Percentiles rank a stretch among this genome's conserved stretches.
Conservation (phyloP, 2,329 filamentous ascomycete species). For the Thelonectria olida region DNA sequence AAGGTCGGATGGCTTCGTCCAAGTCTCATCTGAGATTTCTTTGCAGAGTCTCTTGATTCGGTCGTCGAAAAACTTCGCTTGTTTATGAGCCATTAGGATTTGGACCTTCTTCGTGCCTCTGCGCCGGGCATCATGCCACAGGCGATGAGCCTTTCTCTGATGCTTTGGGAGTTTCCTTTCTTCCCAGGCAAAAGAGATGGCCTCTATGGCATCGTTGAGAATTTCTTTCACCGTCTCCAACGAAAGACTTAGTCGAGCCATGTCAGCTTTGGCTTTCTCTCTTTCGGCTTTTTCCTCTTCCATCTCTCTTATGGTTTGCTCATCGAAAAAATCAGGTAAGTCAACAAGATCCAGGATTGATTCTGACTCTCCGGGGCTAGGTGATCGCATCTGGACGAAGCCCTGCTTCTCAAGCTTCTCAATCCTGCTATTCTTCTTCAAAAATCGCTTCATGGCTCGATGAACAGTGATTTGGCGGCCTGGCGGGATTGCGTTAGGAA, state of each 20-base stretch:
- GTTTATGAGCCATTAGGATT: constrained; percentile 54
- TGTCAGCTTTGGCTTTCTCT: constrained; percentile 9
- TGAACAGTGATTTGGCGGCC: constrained; percentile 57
- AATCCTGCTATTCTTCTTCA: constrained; percentile 43
- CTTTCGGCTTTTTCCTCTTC: constrained; percentile 49
- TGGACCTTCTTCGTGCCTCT: constrained; percentile 46
- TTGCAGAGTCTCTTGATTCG: constrained; percentile 66
- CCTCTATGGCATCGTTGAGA: constrained; percentile 63
- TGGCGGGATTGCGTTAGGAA: constrained; percentile 45
- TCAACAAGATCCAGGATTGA: constrained; percentile 56
- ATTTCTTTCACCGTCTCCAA: constrained; percentile 58
- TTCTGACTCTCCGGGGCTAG: constrained; percentile 32
- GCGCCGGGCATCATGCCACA: constrained; percentile 69
- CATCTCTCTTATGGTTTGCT: constrained; percentile 69
- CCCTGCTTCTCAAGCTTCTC: constrained; percentile 23
- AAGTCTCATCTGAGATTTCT: constrained; percentile 62
- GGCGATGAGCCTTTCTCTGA: constrained; percentile 62
- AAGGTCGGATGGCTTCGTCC: constrained; percentile 63
- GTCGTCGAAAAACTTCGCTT: constrained; percentile 53
- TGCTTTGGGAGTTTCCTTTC: constrained; percentile 64
- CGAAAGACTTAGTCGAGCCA: constrained; percentile 44
- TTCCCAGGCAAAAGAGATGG: constrained; percentile 65
- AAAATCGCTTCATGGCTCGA: constrained; percentile 50
- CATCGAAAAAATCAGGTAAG: constrained; percentile 52
- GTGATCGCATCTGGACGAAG: constrained; percentile 20